Evolutionary conservation across 257 asterid species (phyloP), one percentile per base, ranked within the genome.

Genomic region (Nicotiana sylvestris): DNA sequence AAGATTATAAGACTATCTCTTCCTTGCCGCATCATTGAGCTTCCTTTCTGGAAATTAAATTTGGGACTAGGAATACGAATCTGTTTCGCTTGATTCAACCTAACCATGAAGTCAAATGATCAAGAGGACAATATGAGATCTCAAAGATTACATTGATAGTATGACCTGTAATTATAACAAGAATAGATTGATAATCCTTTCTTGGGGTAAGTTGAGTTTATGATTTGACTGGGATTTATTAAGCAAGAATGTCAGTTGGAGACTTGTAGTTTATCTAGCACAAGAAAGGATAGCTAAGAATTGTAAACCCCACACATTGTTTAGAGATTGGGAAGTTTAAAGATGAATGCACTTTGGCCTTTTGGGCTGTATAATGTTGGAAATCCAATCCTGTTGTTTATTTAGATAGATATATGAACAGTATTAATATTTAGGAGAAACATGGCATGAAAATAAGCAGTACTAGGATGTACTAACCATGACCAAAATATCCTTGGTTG

Each of bases 321-420:
- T 49, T 49, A 15, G 80, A 74, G 80, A 49, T 74, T 74, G 4
- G 6, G 39, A 3, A 74, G 25, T 74, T 49, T 49, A 74, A 49
- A 35, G 80, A 49, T 74, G 80, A 49, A 49, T 18, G 8, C 15
- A 25, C 12, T 49, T 74, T 49, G 39, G 43, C 57, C 60, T 49
- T 72, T 72, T 43, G 21, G 78, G 78, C 60, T 46, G 43, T 74
- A 74, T 70, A 74, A 7, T 49, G 15, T 74, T 74, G 43, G 62
- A 74, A 72, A 27, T 74, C 43, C 32, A 25, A 49, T 74, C 13
- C 62, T 27, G 3, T 21, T n/a, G 49, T 49, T 74, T 13, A 74
- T 74, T 27, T 49, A 74, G 39, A 74, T 74, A 49, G 79, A 74
- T 74, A 12, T 32, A 15, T 6, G 76, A 67, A 16, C 51, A 33